Conservation (phyloP, 495 filamentous ascomycete species). For the Jackrogersella minutella region DNA sequence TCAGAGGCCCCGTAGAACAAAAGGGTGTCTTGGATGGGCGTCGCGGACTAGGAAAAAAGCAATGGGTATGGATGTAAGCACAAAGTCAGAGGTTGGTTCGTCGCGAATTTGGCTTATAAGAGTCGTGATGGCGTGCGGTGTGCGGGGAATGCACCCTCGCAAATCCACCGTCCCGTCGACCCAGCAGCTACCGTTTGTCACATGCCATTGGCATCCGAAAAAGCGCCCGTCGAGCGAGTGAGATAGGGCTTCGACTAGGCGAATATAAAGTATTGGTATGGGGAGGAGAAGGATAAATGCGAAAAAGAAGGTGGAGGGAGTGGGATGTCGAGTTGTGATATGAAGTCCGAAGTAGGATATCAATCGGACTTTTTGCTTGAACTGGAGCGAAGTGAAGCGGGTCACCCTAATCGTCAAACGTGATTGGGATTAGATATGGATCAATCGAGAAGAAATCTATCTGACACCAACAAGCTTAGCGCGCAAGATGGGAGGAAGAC, state of each 20-base stretch:
- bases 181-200: conserved; percentile 54
- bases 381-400: conserved; percentile 31
- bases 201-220: conserved; percentile 56
- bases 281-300: conserved; percentile 6
- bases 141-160: conserved; percentile 64
- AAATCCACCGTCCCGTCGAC: conserved; percentile 58
- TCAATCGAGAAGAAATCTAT: conserved; percentile 24
- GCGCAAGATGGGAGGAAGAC: too few species aligned
- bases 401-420: conserved; percentile 37
- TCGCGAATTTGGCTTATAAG: conserved; percentile 15
- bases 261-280: neutral
- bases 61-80: conserved; percentile 21
- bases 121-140: conserved; percentile 49
- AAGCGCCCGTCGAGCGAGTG: conserved; percentile 26
- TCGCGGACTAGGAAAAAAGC: conserved; percentile 18
- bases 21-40: conserved; percentile 17
- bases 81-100: conserved; percentile 11
- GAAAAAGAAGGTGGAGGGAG: conserved; percentile 11
- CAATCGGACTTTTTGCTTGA: conserved; percentile 34
- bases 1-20: conserved; percentile 42
- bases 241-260: conserved; percentile 17
- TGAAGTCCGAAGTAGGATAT: conserved; percentile 37
- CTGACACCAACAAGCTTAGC: neutral
- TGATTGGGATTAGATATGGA: conserved; percentile 34
- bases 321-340: conserved; percentile 10